Evolutionary conservation across 2,329 filamentous ascomycete genomes (phyloP).

Genomic region (Chaetomium olivaceum): DNA sequence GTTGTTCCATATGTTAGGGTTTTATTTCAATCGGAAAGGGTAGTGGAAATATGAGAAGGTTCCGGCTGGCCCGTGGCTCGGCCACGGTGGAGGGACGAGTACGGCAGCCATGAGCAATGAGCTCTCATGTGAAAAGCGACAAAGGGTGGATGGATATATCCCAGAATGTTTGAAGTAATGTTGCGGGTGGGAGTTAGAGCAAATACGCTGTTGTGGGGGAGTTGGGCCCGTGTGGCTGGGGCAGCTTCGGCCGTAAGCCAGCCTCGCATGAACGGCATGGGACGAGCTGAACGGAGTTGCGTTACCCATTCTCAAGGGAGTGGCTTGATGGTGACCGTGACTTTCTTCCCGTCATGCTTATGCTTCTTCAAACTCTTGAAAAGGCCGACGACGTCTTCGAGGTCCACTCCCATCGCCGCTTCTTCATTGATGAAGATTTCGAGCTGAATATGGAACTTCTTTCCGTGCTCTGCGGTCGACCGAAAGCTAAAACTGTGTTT

Average conservation of each 20-base stretch:
- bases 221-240: not conserved
- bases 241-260: not conserved
- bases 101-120: not conserved
- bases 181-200: not conserved
- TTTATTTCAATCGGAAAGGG: not conserved
- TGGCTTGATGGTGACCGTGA: slow-evolving; percentile 26
- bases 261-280: not conserved
- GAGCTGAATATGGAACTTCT: slow-evolving; percentile 43
- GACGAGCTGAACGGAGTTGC: not conserved
- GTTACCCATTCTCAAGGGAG: slow-evolving; percentile 4
- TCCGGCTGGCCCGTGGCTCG: not conserved
- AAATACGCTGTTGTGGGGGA: not conserved
- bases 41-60: not conserved
- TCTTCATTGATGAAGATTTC: slow-evolving; percentile 39
- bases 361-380: slow-evolving; percentile 41
- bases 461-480: slow-evolving; percentile 34
- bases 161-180: not conserved
- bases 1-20: not conserved
- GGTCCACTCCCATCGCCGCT: slow-evolving; percentile 37
- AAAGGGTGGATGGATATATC: not conserved
- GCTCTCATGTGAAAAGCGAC: not conserved
- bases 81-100: not conserved
- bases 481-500: slow-evolving; percentile 26
- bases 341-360: slow-evolving; percentile 39
- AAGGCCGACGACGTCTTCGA: slow-evolving; percentile 39